phyloP scores from a whole-genome alignment of 352 stramenopile genomes.

The Globisporangium iwayamae region DNA sequence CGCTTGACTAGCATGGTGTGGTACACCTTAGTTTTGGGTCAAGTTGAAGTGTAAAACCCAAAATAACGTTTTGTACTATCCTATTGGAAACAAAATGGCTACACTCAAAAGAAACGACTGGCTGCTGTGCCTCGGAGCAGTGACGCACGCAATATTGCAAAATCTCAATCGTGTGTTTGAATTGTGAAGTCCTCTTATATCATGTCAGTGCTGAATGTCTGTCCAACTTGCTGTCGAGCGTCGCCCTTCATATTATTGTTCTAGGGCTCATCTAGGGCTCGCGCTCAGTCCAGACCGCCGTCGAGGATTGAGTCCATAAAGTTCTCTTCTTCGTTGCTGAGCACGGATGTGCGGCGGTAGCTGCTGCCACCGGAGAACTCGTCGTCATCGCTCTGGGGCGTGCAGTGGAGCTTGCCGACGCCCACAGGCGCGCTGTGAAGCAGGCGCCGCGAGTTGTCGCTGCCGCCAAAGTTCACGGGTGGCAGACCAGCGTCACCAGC shows the following conservation, averaged over 20 bases:
- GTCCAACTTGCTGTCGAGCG: not conserved
- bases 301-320: conserved; percentile 80
- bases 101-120: not conserved
- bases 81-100: not conserved
- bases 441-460: conserved; percentile 44
- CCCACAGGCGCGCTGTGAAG: conserved; percentile 72
- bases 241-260: not conserved
- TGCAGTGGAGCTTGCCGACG: conserved; percentile 60
- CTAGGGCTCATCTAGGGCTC: not conserved
- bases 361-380: conserved; percentile 8
- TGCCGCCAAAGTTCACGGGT: conserved; percentile 39
- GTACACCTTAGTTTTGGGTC: not conserved
- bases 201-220: not conserved
- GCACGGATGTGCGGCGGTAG: conserved; percentile 27
- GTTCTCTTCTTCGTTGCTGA: conserved; percentile 81
- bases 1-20: conserved; percentile 7
- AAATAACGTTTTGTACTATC: not conserved
- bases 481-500: conserved; percentile 19
- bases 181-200: not conserved
- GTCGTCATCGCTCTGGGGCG: conserved; percentile 30
- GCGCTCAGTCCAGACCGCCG: conserved; percentile 14
- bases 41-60: not conserved
- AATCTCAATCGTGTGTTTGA: conserved; percentile 1
- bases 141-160: no score
- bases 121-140: not conserved